A percentile compares a stretch with the other conserved stretches of the same genome.
phyloP scores from a whole-genome alignment of 2,329 filamentous ascomycete species.

The Diaporthe sp. region DNA sequence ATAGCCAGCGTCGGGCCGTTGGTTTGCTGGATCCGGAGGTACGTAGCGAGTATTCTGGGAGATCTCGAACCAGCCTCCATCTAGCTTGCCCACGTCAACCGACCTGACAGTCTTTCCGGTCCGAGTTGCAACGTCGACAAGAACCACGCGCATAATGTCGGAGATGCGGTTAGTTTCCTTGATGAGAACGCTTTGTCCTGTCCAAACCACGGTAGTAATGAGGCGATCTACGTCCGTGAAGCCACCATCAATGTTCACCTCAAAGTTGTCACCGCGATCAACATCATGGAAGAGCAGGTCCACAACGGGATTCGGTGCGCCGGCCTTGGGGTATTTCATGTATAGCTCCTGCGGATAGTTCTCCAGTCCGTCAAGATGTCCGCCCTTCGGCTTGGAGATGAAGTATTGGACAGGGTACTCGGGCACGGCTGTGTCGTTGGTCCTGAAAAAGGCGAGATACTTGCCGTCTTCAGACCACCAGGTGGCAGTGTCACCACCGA shows the following conservation, averaged over 20 bases:
- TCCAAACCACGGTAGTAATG: slow-evolving; percentile 95
- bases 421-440: slow-evolving; percentile 92
- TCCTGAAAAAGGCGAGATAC: slow-evolving; percentile 91
- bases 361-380: slow-evolving; percentile 79
- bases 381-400: slow-evolving; percentile 85
- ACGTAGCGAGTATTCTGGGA: slow-evolving; percentile 88
- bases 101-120: slow-evolving; percentile 84
- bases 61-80: slow-evolving; percentile 98
- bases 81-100: slow-evolving; percentile 84
- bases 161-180: slow-evolving; percentile 96
- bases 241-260: slow-evolving; percentile 81
- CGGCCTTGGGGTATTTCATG: slow-evolving; percentile 98
- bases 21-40: slow-evolving; percentile 83
- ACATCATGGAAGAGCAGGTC: slow-evolving; percentile 92
- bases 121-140: slow-evolving; percentile 83
- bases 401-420: slow-evolving; percentile 96
- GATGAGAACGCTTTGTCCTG: slow-evolving; percentile 85
- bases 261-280: slow-evolving; percentile 81
- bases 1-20: slow-evolving; percentile 87
- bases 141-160: slow-evolving; percentile 87
- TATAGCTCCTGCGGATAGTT: slow-evolving; percentile 90
- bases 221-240: slow-evolving; percentile 87
- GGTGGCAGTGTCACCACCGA: slow-evolving; percentile 83
- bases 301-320: slow-evolving; percentile 92
- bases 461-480: slow-evolving; percentile 97